Evolutionary conservation across 257 asterid genomes (phyloP).

Genomic region (Petunia axillaris): DNA sequence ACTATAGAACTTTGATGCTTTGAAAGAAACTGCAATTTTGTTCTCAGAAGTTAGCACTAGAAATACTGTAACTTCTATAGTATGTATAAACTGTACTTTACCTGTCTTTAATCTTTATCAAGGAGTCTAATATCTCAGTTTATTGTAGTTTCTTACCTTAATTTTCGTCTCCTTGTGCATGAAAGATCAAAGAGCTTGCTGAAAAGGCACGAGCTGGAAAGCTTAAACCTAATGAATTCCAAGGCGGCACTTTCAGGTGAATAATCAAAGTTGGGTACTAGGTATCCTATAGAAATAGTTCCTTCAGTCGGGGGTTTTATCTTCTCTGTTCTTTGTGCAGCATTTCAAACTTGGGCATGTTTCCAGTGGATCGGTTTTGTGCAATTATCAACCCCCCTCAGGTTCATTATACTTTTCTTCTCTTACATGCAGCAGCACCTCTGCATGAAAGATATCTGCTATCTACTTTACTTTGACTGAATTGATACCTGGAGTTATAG

Average conservation of each 20-base stretch:
- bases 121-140: neutral
- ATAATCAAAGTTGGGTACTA: slow-evolving; percentile 21
- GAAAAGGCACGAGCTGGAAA: slow-evolving; percentile 91
- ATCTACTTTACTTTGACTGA: neutral
- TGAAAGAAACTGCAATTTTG: neutral
- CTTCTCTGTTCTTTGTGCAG: slow-evolving; percentile 51
- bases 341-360: slow-evolving; percentile 99
- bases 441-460: neutral
- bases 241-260: slow-evolving; percentile 99
- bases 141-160: neutral
- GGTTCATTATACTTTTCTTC: slow-evolving; percentile 55
- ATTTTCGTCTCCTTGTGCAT: slow-evolving; percentile 27
- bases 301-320: slow-evolving; percentile 29
- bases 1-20: slow-evolving; percentile 12
- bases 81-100: neutral
- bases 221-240: slow-evolving; percentile 96
- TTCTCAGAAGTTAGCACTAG: neutral
- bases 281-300: slow-evolving; percentile 16
- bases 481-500: neutral
- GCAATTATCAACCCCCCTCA: slow-evolving; percentile 99
- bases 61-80: neutral
- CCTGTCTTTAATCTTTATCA: neutral
- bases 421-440: slow-evolving; percentile 6
- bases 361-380: slow-evolving; percentile 92
- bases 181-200: slow-evolving; percentile 94